Evolutionary conservation across 2,329 filamentous ascomycete genomes (phyloP), one percentile per base, ranked within the genome.

Genomic region (Fusarium denticulatum): DNA sequence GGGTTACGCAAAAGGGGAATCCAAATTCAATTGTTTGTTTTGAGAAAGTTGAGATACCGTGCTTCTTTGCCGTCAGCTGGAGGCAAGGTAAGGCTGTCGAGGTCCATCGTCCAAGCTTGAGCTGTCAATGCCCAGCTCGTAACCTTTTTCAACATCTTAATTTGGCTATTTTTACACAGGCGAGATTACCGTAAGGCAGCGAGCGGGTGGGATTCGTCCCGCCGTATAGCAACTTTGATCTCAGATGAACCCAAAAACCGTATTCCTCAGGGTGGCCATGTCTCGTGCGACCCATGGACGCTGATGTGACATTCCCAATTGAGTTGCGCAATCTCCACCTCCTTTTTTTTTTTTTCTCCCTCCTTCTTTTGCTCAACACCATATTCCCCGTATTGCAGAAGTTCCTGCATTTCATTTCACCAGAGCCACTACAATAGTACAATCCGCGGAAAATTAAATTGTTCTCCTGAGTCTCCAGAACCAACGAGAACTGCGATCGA

Each of bases 401-500:
- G 30, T 28, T 69, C 16, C 45, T 63, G 45, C 64, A 56, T 50
- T 28, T 12, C 34, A 47, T 30, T 15, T 52, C 30, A 30, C 18
- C 14, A n/a, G n/a, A 37, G n/a, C n/a, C n/a, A n/a, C n/a, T n/a
- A n/a, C n/a, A n/a, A n/a, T n/a, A n/a, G n/a, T n/a, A n/a, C n/a
- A n/a, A n/a, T n/a, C n/a, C n/a, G n/a, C n/a, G n/a, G n/a, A n/a
- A 37, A 52, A 14, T 39, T 30, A 37, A 37, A 39, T n/a, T n/a
- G n/a, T n/a, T n/a, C n/a, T n/a, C n/a, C n/a, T n/a, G n/a, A n/a
- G n/a, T n/a, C n/a, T n/a, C n/a, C n/a, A n/a, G n/a, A n/a, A n/a
- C n/a, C n/a, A n/a, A n/a, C n/a, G n/a, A 69, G 45, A 69, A 43
- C 40, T 15, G 12, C 36, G 65, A 69, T 69, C 65, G 67, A 43